phyloP scores from a whole-genome alignment of 495 filamentous ascomycete genomes.

The Apodospora peruviana region DNA sequence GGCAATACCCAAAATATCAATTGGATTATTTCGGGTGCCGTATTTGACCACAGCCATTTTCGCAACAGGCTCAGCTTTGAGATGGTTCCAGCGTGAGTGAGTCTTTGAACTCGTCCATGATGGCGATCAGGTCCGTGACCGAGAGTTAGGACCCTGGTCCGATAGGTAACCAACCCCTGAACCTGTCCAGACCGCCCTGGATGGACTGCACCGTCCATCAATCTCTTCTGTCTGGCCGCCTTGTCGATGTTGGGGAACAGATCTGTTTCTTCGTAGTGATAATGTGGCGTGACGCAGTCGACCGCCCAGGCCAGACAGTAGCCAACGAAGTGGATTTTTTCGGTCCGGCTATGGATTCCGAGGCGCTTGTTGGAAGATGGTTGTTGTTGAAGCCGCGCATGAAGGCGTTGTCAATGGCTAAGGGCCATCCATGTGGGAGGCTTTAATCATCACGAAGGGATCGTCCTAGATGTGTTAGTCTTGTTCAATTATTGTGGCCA shows the following conservation, averaged over 20 bases:
- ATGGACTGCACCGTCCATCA: constrained; percentile 20
- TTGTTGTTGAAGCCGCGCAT: constrained; percentile 26
- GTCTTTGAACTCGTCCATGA: constrained; percentile 31
- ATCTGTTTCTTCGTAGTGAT: constrained; percentile 29
- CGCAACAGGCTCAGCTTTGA: constrained; percentile 28
- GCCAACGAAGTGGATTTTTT: constrained; percentile 29
- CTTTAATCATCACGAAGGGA: constrained; percentile 14
- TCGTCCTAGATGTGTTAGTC: not conserved
- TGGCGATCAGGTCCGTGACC: constrained; percentile 17
- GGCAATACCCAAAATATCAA: constrained; percentile 4
- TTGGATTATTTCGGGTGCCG: constrained; percentile 12
- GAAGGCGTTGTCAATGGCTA: constrained; percentile 23
- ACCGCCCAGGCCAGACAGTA: constrained; percentile 28
- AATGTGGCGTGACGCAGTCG: constrained; percentile 24
- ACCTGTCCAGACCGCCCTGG: constrained; percentile 18
- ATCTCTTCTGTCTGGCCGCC: constrained; percentile 18
- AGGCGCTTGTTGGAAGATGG: constrained; percentile 24
- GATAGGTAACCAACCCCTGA: constrained; percentile 26
- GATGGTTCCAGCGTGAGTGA: constrained; percentile 26
- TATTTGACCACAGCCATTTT: constrained; percentile 21
- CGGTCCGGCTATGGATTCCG: constrained; percentile 5
- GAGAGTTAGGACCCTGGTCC: constrained; percentile 15
- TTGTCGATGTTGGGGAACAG: constrained; percentile 23
- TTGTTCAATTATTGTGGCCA: not conserved
- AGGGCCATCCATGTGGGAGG: constrained; percentile 17